Base-by-base conservation (phyloP, 1,284 basidiomycete species). In the Salmacisia buchloeana region DNA sequence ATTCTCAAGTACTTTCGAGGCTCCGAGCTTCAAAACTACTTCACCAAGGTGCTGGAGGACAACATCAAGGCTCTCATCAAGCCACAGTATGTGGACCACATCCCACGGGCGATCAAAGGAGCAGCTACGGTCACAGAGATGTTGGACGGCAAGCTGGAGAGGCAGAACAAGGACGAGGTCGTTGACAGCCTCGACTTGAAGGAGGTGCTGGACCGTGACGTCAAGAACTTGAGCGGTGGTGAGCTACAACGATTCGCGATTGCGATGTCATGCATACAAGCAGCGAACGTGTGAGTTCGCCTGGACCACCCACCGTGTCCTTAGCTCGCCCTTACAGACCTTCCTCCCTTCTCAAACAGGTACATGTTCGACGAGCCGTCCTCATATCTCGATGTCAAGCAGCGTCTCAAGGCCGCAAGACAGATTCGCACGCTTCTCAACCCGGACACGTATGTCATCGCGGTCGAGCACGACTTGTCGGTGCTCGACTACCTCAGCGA, bases 361-460 rank as follows among this genome's bases (percentile, higher is more conserved):
- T 79, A 79, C 74, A 79, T 79, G 77, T 79, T 79, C 43, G 77
- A 79, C 67, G 77, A 79, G 65, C 77, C 77, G 27, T 79, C 77
- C 34, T 77, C 75, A 18, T 79, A 79, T 61, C 71, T 79, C 61
- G 77, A 79, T 59, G 77, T 79, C 56, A 79, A 79, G 71, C 77
- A 79, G 68, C 76, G 77, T 76, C 69, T 79, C 54, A 79, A 79
- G 49, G 77, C 75, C 21, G 77, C 77, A 21, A 66, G 72, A 36
- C 71, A 76, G 60, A 79, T 79, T 60, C 75, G 77, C 13, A 69
- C 74, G 2, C 69, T 79, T 15, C 70, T 79, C 56, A 75, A 79
- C 59, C 45, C 78, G 38, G 62, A 73, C 62, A 78, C 77, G 49
- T 79, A 79, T 67, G 77, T 79, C 66, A 79, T 79, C 57, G 74